Evolutionary conservation across 805 yeast genomes (phyloP), one percentile per base, ranked within the genome.

Genomic region (Pichia kluyveri): DNA sequence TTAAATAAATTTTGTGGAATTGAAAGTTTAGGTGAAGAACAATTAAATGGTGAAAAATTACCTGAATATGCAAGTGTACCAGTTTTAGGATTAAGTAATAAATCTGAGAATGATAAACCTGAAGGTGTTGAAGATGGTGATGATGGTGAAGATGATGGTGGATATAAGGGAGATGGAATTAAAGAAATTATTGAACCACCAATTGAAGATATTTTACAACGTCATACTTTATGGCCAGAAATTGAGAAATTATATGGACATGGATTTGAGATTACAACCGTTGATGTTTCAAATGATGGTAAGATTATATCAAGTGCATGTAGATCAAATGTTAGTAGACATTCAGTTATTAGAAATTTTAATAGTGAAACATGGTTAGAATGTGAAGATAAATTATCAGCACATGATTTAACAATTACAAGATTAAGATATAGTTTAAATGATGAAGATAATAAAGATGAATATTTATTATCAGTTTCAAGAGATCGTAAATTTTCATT

Each of bases 191-290:
- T 54, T 0, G 60, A 66, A 0, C 90, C 96, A 9, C 98, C 99
- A 0, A 67, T 83, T 42, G 99, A 93, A 63, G 96, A 91, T 58
- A 86, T 86, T 51, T 69, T 93, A 28, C 98, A 93, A 62, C 75
- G 98, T 59, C 87, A 82, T 60, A 86, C 98, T 0, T 69, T 93
- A 46, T 93, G 95, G 83, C 99, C 99, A 0, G 99, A 93, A 61
- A 69, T 83, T 48, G 99, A 93, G 58, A 93, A 93, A 62, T 66
- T 93, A 41, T 93, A 93, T 60, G 99, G 99, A 0, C 99, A 93
- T 63, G 99, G 99, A 9, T 95, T 88, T 65, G 99, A 95, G 62
- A 80, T 90, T 38, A 79, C 88, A 0, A 76, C 91, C 41, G 73
- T 89, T 38, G 95, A 86, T 46, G 75, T 81, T 1, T 78, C 88